phyloP scores from a whole-genome alignment of 495 filamentous ascomycete genomes.

The Aspergillus carlsbadensis region DNA sequence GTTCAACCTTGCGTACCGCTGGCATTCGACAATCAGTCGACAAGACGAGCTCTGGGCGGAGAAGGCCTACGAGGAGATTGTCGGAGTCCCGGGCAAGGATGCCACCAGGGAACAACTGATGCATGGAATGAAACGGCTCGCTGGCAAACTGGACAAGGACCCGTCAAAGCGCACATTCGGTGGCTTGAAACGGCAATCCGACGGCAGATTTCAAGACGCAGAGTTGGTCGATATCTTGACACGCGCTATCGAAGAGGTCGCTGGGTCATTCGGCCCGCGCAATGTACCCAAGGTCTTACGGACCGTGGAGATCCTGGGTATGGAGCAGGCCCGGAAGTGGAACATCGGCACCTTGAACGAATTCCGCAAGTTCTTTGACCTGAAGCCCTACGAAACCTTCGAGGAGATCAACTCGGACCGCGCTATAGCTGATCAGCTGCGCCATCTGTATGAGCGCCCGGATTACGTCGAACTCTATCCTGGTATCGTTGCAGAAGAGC shows the following conservation, averaged over 20 bases:
- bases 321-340: constrained; percentile 60
- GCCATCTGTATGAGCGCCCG: constrained; percentile 53
- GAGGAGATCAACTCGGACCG: constrained; percentile 55
- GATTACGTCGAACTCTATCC: constrained; percentile 65
- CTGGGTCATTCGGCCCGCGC: constrained; percentile 56
- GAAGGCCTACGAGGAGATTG: constrained; percentile 49
- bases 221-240: constrained; percentile 60
- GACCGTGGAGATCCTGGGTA: constrained; percentile 58
- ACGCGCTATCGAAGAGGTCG: constrained; percentile 57
- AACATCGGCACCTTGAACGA: constrained; percentile 59
- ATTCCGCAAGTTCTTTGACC: constrained; percentile 58
- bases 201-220: constrained; percentile 60
- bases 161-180: constrained; percentile 59
- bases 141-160: constrained; percentile 45
- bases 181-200: constrained; percentile 47
- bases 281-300: constrained; percentile 57
- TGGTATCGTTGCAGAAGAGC: constrained; percentile 53
- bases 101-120: constrained; percentile 51
- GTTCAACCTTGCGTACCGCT: constrained; percentile 71
- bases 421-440: background rate
- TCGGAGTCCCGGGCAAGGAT: constrained; percentile 55
- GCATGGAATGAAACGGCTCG: constrained; percentile 49
- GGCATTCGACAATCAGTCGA: constrained; percentile 61
- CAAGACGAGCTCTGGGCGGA: constrained; percentile 65
- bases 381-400: constrained; percentile 57